Conservation (phyloP, 1,139 yeast species). For the Torulaspora pretoriensis region DNA sequence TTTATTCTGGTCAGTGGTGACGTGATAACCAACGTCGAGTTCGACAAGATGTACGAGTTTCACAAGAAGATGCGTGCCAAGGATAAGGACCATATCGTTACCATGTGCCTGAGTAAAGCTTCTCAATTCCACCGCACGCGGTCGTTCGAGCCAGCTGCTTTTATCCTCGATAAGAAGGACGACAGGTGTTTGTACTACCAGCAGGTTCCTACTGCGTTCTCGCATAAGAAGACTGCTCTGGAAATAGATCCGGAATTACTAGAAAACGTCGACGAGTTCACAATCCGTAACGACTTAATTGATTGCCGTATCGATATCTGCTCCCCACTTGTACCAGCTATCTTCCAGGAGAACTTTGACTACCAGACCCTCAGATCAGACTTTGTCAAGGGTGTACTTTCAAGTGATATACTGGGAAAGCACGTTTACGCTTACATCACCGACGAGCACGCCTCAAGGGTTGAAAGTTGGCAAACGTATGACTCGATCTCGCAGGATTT, state of each 20-base stretch:
- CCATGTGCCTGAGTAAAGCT: conserved; percentile 88
- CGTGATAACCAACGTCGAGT: conserved; percentile 85
- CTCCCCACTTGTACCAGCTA: conserved; percentile 89
- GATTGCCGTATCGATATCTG: conserved; percentile 97
- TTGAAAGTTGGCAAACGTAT: conserved; percentile 88
- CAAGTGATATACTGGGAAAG: conserved; percentile 85
- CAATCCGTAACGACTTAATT: conserved; percentile 82
- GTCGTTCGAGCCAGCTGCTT: conserved; percentile 78
- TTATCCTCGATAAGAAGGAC: conserved; percentile 69
- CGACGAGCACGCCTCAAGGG: conserved; percentile 86
- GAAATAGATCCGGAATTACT: conserved; percentile 80
- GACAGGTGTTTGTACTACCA: conserved; percentile 81
- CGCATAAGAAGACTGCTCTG: conserved; percentile 47
- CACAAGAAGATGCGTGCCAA: conserved; percentile 66
- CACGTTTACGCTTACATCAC: conserved; percentile 83
- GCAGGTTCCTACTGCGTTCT: conserved; percentile 61
- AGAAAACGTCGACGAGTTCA: conserved; percentile 72
- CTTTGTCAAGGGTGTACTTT: conserved; percentile 84
- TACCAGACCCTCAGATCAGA: conserved; percentile 82
- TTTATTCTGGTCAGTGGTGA: conserved; percentile 89
- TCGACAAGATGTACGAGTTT: conserved; percentile 63
- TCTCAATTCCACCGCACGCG: conserved; percentile 82
- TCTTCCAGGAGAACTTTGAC: conserved; percentile 94
- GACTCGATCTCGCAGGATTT: conserved; percentile 90
- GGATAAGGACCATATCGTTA: conserved; percentile 87